Evolutionary conservation across 1,284 basidiomycete species (phyloP).

Genomic region (Tilletiaria anomala): DNA sequence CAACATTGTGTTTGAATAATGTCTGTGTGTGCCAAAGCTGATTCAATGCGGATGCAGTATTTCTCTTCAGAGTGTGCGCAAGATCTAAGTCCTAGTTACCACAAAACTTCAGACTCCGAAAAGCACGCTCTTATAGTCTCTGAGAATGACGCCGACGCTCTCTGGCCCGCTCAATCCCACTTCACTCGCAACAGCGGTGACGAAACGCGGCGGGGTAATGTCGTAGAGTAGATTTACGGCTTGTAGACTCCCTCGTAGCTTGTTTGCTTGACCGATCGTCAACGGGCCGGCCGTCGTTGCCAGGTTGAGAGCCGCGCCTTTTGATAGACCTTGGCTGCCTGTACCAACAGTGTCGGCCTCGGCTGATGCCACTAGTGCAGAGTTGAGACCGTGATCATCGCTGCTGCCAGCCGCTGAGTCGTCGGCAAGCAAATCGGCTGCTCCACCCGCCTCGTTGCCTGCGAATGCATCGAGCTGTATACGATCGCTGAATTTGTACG

Average conservation of each 20-base stretch:
- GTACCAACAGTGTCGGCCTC: not conserved
- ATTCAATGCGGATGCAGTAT: conserved; percentile 93
- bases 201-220: conserved; percentile 33
- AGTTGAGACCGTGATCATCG: too few relatives aligned
- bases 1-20: too few relatives aligned
- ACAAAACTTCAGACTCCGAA: not conserved
- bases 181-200: conserved; percentile 34
- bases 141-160: conserved; percentile 34
- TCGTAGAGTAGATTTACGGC: conserved; percentile 36
- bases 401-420: not conserved
- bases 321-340: not conserved
- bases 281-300: not conserved
- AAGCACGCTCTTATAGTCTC: conserved; percentile 36
- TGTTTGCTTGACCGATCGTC: too few relatives aligned
- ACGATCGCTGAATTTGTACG: conserved; percentile 91
- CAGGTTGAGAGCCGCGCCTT: not conserved
- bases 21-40: conserved; percentile 66
- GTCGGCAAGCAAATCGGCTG: not conserved
- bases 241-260: conserved; percentile 6
- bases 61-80: conserved; percentile 55
- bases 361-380: not conserved
- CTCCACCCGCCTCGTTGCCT: conserved; percentile 78
- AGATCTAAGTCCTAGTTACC: not conserved
- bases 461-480: conserved; percentile 88
- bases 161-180: conserved; percentile 35